Percentiles rank a stretch among this genome's conserved stretches.
phyloP scores from a whole-genome alignment of 78 protist genomes.

The Diacronema lutheri region DNA sequence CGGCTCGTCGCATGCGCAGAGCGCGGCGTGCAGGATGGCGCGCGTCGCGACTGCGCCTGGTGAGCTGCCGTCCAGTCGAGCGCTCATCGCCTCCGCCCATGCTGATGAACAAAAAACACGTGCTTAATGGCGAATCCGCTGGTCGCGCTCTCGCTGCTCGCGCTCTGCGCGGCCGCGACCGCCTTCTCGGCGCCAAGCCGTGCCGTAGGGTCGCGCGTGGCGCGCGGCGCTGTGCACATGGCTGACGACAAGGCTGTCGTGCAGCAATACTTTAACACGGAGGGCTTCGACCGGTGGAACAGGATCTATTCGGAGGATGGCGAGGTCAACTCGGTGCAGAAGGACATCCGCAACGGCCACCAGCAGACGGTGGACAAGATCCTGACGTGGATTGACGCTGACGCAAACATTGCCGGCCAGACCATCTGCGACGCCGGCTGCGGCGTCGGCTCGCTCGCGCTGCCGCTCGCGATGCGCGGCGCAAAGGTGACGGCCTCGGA shows the following conservation, averaged over 20 bases:
- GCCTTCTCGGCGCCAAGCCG: too few species aligned
- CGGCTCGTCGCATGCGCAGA: too few species aligned
- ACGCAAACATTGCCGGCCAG: not conserved
- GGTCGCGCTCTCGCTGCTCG: too few species aligned
- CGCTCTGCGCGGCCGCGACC: too few species aligned
- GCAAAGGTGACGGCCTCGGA: conserved; percentile 2
- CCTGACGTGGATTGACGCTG: conserved; percentile 7
- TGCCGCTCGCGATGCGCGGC: conserved; percentile 31
- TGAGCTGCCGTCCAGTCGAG: too few species aligned
- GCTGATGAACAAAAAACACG: too few species aligned
- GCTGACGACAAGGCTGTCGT: conserved; percentile 7
- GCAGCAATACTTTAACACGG: conserved; percentile 1
- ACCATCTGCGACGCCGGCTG: conserved; percentile 30
- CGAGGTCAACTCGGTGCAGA: conserved; percentile 12
- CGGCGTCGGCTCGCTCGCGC: conserved; percentile 27
- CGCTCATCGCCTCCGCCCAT: too few species aligned
- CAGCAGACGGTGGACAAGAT: conserved; percentile 15
- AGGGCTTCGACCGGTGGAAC: conserved; percentile 8
- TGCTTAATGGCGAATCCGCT: too few species aligned
- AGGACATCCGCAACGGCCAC: conserved; percentile 13
- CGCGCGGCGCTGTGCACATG: too few species aligned
- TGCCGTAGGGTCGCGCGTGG: too few species aligned
- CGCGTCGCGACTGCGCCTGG: too few species aligned
- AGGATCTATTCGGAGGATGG: conserved; percentile 15
- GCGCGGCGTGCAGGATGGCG: too few species aligned